phyloP scores from a whole-genome alignment of 1,284 basidiomycete species.

The Gymnopus androsaceus region DNA sequence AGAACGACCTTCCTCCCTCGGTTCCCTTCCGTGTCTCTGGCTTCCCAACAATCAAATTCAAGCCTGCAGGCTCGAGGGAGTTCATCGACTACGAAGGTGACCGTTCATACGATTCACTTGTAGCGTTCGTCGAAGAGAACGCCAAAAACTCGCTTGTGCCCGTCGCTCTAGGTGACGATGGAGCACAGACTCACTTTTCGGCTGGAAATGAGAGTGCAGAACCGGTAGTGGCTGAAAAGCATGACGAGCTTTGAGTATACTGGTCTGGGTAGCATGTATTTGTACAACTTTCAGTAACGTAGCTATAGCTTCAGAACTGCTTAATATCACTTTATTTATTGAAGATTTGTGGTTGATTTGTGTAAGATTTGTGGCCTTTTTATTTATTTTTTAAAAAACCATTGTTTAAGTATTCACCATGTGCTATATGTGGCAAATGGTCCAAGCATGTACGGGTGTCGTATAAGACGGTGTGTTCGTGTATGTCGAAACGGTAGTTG shows the following conservation, averaged over 20 bases:
- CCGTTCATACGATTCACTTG: slow-evolving; percentile 81
- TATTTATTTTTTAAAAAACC: neutral
- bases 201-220: slow-evolving; percentile 30
- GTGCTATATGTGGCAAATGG: too few relatives aligned
- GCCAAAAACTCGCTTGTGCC: slow-evolving; percentile 69
- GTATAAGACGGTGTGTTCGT: too few relatives aligned
- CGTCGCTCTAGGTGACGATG: slow-evolving; percentile 34
- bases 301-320: neutral
- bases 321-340: slow-evolving; percentile 3
- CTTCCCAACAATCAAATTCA: slow-evolving; percentile 98
- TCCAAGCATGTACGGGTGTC: too few relatives aligned
- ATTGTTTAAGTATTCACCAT: too few relatives aligned
- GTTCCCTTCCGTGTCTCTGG: slow-evolving; percentile 84
- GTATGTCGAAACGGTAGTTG: too few relatives aligned
- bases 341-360: neutral
- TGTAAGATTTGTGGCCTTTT: neutral
- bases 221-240: slow-evolving; percentile 29
- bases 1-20: slow-evolving; percentile 92
- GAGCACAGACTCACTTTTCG: slow-evolving; percentile 38
- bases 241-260: slow-evolving; percentile 44
- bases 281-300: slow-evolving; percentile 5
- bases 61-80: slow-evolving; percentile 81
- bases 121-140: slow-evolving; percentile 83
- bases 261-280: slow-evolving; percentile 7
- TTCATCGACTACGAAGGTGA: slow-evolving; percentile 96